These are phyloP conservation scores for Cyberlindnera amylophila DNA, from an alignment of 805 yeast species.

Conservation along the genomic window DNA sequence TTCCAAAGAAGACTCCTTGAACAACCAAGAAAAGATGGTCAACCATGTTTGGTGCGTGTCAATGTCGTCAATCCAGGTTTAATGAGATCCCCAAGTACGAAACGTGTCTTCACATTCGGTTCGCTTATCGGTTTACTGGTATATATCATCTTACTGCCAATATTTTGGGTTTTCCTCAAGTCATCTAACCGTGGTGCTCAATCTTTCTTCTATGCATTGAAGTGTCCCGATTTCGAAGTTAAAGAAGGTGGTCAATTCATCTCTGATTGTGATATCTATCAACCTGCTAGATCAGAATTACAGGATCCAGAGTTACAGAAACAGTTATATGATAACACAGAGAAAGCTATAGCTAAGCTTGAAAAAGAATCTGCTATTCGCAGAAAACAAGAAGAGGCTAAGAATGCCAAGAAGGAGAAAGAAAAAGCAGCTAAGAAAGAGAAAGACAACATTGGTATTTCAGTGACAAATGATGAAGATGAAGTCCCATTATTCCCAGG, in stretches of 20 bases:
- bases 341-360: constrained; percentile 46
- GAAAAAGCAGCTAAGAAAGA: background rate
- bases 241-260: constrained; percentile 65
- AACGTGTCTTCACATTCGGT: constrained; percentile 77
- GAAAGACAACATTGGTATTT: constrained; percentile 9
- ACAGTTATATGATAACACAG: constrained; percentile 58
- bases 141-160: constrained; percentile 69
- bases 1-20: constrained; percentile 61
- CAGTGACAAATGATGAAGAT: constrained; percentile 4
- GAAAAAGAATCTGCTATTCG: constrained; percentile 73
- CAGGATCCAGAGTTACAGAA: constrained; percentile 58
- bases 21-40: constrained; percentile 65
- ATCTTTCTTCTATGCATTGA: constrained; percentile 61
- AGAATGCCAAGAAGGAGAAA: constrained; percentile 4
- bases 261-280: constrained; percentile 62
- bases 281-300: constrained; percentile 60
- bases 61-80: constrained; percentile 87
- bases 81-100: constrained; percentile 82
- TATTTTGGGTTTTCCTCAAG: constrained; percentile 80
- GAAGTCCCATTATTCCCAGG: constrained; percentile 29
- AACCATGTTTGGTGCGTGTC: constrained; percentile 65
- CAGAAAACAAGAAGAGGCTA: constrained; percentile 42
- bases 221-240: constrained; percentile 65
- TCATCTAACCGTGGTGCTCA: constrained; percentile 79
- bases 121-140: constrained; percentile 58